phyloP scores from a whole-genome alignment of 2,329 filamentous ascomycete species.

The Ophiosphaerella narmari region DNA sequence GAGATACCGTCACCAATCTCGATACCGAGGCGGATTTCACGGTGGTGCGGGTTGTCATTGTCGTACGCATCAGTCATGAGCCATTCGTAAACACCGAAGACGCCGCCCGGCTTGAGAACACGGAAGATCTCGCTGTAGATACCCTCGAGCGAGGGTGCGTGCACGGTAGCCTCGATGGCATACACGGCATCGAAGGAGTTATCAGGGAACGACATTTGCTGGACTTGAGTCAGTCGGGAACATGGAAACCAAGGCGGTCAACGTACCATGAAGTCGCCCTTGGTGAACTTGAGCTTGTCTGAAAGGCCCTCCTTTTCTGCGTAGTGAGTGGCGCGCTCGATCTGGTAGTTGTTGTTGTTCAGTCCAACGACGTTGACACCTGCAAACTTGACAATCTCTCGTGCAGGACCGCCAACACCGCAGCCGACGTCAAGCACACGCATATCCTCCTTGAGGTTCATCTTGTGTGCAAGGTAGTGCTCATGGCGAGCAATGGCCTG shows the following conservation, averaged over 20 bases:
- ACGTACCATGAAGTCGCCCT: slow-evolving; percentile 91
- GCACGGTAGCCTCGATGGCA: slow-evolving; percentile 95
- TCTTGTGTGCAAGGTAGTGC: slow-evolving; percentile 92
- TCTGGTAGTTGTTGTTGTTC: slow-evolving; percentile 99
- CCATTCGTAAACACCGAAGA: slow-evolving; percentile 99
- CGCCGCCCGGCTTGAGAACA: slow-evolving; percentile 91
- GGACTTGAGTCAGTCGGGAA: slow-evolving; percentile 9
- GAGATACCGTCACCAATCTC: slow-evolving; percentile 96
- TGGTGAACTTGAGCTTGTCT: slow-evolving; percentile 81
- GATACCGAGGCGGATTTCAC: slow-evolving; percentile 89
- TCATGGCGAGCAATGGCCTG: slow-evolving; percentile 95
- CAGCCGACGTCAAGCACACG: slow-evolving; percentile 95
- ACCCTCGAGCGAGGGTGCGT: slow-evolving; percentile 86
- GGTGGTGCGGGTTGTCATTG: slow-evolving; percentile 83
- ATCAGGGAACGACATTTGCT: slow-evolving; percentile 94
- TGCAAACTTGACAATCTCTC: slow-evolving; percentile 95
- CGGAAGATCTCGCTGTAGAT: slow-evolving; percentile 95
- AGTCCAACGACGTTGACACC: slow-evolving; percentile 86
- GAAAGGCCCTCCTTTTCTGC: slow-evolving; percentile 79
- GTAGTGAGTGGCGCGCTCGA: slow-evolving; percentile 87
- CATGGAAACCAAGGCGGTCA: not conserved
- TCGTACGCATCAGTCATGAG: slow-evolving; percentile 97
- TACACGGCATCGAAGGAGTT: slow-evolving; percentile 94
- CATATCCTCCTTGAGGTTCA: slow-evolving; percentile 84
- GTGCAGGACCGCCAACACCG: slow-evolving; percentile 91